Percentiles rank a stretch among this genome's conserved stretches.
Conservation (phyloP, 1,139 yeast genomes). For the Taphrina flavorubra region DNA sequence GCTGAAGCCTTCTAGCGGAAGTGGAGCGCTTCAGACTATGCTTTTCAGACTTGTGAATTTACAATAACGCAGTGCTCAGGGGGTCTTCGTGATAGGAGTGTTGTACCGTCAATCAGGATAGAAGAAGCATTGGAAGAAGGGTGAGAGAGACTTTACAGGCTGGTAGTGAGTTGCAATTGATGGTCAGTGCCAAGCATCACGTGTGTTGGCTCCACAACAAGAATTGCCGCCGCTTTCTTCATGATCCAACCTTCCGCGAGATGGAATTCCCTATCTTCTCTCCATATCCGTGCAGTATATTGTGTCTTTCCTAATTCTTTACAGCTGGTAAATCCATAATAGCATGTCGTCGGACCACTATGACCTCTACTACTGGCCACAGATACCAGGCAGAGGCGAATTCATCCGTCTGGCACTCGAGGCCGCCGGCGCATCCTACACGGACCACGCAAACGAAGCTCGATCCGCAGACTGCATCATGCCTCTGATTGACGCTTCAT, state of each 20-base stretch:
- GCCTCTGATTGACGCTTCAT: constrained; percentile 22
- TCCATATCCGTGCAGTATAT: too few species aligned
- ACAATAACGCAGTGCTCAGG: too few species aligned
- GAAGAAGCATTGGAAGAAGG: not conserved
- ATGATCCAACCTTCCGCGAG: too few species aligned
- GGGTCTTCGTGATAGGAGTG: not conserved
- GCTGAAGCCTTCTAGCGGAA: not conserved
- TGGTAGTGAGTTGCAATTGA: too few species aligned
- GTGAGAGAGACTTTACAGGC: too few species aligned
- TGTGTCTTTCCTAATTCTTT: not conserved
- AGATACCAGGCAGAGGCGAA: constrained; percentile 39
- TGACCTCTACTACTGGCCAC: constrained; percentile 41
- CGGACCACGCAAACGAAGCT: constrained; percentile 19
- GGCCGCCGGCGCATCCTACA: constrained; percentile 17
- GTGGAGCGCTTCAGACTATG: too few species aligned
- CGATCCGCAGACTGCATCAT: not conserved
- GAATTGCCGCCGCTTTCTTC: too few species aligned
- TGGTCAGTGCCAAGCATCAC: constrained; percentile 2
- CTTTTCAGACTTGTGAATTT: too few species aligned
- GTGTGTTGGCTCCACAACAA: not conserved
- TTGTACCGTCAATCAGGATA: not conserved
- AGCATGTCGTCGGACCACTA: constrained; percentile 11
- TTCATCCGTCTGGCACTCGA: constrained; percentile 29
- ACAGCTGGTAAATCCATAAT: not conserved
- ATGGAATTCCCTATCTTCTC: too few species aligned